A percentile compares a stretch with the other conserved stretches of the same genome.
Conservation (phyloP, 768 basidiomycete species). For the Pleurotus pulmonarius region DNA sequence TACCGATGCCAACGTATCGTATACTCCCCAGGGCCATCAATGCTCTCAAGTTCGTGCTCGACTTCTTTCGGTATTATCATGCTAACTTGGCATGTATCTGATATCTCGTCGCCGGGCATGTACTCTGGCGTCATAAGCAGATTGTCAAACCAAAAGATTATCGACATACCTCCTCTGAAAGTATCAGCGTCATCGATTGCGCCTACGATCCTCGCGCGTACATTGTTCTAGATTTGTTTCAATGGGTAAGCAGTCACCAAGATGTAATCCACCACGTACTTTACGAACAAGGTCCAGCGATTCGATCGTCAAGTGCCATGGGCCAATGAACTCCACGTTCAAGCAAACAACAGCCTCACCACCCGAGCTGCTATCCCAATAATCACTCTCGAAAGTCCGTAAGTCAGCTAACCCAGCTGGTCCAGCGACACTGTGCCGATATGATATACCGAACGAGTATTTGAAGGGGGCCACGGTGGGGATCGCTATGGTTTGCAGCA, state of each 20-base stretch:
- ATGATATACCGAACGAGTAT: conserved; percentile 49
- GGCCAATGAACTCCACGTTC: conserved; percentile 49
- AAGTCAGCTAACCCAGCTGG: conserved; percentile 52
- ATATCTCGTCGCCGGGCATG: conserved; percentile 62
- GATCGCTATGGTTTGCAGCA: conserved; percentile 61
- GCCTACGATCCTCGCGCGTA: conserved; percentile 43
- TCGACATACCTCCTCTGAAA: conserved; percentile 7
- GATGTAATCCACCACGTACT: conserved; percentile 29
- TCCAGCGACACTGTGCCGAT: conserved; percentile 38
- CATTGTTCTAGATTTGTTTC: conserved; percentile 32
- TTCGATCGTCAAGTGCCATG: conserved; percentile 54
- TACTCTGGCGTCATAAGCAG: conserved; percentile 40
- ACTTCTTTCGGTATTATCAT: conserved; percentile 39
- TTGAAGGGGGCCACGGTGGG: conserved; percentile 63
- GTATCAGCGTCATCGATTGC: conserved; percentile 51
- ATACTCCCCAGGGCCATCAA: conserved; percentile 56
- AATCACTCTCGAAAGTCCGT: conserved; percentile 45
- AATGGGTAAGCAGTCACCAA: not conserved
- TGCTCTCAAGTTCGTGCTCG: conserved; percentile 22
- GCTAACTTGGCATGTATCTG: conserved; percentile 49
- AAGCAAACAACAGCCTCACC: conserved; percentile 57
- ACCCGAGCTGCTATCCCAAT: conserved; percentile 47
- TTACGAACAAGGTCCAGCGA: conserved; percentile 39
- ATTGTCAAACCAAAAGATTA: not conserved
- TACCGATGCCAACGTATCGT: conserved; percentile 66